Evolutionary conservation across 345 rosid genomes (phyloP).

Genomic region (Pistacia integerrima): DNA sequence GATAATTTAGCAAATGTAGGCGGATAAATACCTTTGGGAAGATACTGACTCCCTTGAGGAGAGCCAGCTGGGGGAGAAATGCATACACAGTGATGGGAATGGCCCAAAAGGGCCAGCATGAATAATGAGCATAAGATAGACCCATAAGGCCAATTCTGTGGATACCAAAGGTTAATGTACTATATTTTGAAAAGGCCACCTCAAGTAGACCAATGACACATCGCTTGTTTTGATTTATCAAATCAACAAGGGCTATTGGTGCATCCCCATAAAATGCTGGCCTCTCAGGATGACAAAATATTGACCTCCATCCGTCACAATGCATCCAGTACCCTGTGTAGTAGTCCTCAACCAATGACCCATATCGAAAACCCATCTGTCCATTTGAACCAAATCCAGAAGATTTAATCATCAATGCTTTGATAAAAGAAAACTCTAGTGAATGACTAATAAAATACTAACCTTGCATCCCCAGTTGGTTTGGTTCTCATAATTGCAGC

Average conservation of each 20-base stretch:
- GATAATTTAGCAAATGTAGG: neutral
- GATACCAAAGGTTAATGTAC: conserved; percentile 50
- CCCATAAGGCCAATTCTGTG: conserved; percentile 42
- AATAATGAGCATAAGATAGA: conserved; percentile 36
- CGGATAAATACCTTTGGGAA: conserved; percentile 51
- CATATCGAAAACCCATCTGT: conserved; percentile 64
- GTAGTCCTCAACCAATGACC: conserved; percentile 74
- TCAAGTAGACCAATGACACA: conserved; percentile 67
- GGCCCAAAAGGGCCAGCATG: conserved; percentile 54
- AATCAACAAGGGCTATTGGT: conserved; percentile 51
- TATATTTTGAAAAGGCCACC: conserved; percentile 43
- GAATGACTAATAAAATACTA: neutral
- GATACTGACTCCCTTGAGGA: conserved; percentile 42
- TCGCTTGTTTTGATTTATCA: conserved; percentile 55
- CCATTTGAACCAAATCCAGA: neutral
- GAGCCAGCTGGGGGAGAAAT: conserved; percentile 68
- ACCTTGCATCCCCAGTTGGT: conserved; percentile 74
- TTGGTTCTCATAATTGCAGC: conserved; percentile 51
- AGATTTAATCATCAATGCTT: neutral
- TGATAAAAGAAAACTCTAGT: neutral
- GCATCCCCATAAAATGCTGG: conserved; percentile 66
- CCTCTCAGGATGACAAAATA: conserved; percentile 59
- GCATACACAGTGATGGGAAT: conserved; percentile 52
- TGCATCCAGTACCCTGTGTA: conserved; percentile 57
- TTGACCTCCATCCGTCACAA: conserved; percentile 70